Conservation (phyloP, 2,329 filamentous ascomycete species). For the Parafenestella ontariensis region DNA sequence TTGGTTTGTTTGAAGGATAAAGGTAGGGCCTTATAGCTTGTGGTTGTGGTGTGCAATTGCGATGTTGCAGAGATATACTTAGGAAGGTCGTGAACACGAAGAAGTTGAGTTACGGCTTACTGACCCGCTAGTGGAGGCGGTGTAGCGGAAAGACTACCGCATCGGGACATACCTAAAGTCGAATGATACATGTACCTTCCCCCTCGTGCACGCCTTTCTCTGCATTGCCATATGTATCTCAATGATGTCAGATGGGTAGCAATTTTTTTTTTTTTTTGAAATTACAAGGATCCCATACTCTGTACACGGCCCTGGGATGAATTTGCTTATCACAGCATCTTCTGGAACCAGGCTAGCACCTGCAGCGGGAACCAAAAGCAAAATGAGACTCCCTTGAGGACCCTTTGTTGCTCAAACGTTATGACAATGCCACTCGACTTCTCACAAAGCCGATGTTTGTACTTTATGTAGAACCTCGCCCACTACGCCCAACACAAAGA, state of each 20-base stretch:
- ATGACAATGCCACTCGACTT: not conserved
- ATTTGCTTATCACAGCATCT: not conserved
- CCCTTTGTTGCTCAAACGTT: no score
- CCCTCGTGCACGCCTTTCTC: slow-evolving; percentile 1
- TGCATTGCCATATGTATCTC: not conserved
- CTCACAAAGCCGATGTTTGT: not conserved
- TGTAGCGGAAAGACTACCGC: slow-evolving; percentile 26
- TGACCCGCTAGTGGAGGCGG: slow-evolving; percentile 17
- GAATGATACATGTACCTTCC: no score
- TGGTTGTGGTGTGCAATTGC: slow-evolving; percentile 7
- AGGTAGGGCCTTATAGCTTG: slow-evolving; percentile 3
- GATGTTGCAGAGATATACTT: slow-evolving; percentile 22
- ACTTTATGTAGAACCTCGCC: not conserved
- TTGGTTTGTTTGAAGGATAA: not conserved
- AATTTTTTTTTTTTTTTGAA: no score
- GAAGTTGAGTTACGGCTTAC: slow-evolving; percentile 15
- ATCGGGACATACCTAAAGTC: slow-evolving; percentile 10
- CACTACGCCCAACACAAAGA: not conserved
- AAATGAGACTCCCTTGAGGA: not conserved
- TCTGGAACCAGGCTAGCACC: not conserved
- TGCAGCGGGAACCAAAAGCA: not conserved
- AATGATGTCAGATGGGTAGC: no score
- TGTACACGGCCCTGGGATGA: not conserved
- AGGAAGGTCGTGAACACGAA: slow-evolving; percentile 22
- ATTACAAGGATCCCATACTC: not conserved